phyloP scores from a whole-genome alignment of 2,329 filamentous ascomycete species.

The Pyricularia sp. region DNA sequence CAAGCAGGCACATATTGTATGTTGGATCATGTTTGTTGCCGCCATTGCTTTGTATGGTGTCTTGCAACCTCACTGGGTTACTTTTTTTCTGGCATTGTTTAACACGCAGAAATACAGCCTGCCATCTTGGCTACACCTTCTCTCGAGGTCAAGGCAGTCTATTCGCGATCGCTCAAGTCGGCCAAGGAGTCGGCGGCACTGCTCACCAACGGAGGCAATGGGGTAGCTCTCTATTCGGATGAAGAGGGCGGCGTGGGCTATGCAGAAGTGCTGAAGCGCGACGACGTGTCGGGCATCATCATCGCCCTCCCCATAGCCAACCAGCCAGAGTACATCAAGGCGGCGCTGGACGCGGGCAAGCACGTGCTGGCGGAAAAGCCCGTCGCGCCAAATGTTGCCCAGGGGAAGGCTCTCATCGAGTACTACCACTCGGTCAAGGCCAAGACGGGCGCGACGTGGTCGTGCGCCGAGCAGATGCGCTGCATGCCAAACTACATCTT shows the following conservation, averaged over 20 bases:
- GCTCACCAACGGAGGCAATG: slow-evolving; percentile 9
- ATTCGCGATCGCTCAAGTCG: slow-evolving; percentile 51
- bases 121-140: slow-evolving; percentile 43
- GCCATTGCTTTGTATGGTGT: neutral
- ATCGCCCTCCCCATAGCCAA: slow-evolving; percentile 53
- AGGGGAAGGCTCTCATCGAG: slow-evolving; percentile 15
- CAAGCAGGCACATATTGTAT: slow-evolving; percentile 12
- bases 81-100: neutral
- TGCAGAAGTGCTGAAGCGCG: slow-evolving; percentile 40
- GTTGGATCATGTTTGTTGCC: neutral
- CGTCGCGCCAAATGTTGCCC: slow-evolving; percentile 43
- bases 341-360: slow-evolving; percentile 54
- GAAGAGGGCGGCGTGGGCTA: slow-evolving; percentile 27
- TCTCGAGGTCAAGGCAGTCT: slow-evolving; percentile 54
- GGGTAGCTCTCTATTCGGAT: slow-evolving; percentile 46
- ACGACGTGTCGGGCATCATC: slow-evolving; percentile 46
- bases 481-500: slow-evolving; percentile 47
- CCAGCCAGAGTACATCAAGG: slow-evolving; percentile 49
- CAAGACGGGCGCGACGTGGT: slow-evolving; percentile 32
- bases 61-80: neutral
- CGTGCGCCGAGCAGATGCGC: slow-evolving; percentile 66
- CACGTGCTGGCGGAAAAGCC: slow-evolving; percentile 65
- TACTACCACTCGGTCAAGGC: slow-evolving; percentile 19
- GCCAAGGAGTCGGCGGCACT: slow-evolving; percentile 20
- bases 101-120: slow-evolving; percentile 27